Percentiles rank a stretch among this genome's conserved stretches.
Conservation (phyloP, 108 stramenopile species). For the Bacterosira constricta region DNA sequence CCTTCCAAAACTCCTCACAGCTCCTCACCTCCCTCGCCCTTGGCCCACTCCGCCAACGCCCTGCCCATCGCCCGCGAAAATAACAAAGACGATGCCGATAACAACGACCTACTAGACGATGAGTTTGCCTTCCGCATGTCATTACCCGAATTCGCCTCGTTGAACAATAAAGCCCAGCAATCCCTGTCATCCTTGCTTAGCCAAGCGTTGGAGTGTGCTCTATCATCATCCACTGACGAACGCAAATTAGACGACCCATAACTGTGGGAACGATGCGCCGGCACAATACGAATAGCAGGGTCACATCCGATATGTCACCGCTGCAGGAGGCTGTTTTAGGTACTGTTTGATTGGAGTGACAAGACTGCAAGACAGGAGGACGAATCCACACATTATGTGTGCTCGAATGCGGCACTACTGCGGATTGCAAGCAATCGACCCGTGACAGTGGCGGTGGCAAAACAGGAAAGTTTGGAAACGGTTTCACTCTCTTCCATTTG, state of each 20-base stretch:
- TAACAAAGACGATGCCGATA: no score
- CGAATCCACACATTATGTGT: conserved; percentile 86
- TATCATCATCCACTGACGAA: no score
- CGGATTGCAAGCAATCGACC: conserved; percentile 83
- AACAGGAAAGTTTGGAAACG: conserved; percentile 23
- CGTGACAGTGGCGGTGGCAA: conserved; percentile 46
- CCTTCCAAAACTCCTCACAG: no score
- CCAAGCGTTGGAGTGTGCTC: conserved; percentile 39
- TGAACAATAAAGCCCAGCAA: conserved; percentile 47
- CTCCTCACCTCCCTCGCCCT: no score
- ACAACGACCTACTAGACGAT: no score
- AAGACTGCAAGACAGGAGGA: conserved; percentile 72
- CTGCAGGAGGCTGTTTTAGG: conserved; percentile 73
- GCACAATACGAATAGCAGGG: conserved; percentile 24
- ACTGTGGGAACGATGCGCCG: conserved; percentile 72
- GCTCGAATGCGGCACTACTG: conserved; percentile 72
- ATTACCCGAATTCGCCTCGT: no score
- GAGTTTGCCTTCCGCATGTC: no score
- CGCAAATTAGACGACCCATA: conserved; percentile 72
- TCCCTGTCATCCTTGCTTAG: conserved; percentile 54
- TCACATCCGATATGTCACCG: conserved; percentile 34
- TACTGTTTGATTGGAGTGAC: conserved; percentile 95
- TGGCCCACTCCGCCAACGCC: no score
- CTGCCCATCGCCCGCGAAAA: no score
- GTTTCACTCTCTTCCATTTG: conserved; percentile 42